Evolutionary conservation across 805 yeast genomes (phyloP).

Genomic region (baker's yeast (Saccharomyces cerevisiae)): DNA sequence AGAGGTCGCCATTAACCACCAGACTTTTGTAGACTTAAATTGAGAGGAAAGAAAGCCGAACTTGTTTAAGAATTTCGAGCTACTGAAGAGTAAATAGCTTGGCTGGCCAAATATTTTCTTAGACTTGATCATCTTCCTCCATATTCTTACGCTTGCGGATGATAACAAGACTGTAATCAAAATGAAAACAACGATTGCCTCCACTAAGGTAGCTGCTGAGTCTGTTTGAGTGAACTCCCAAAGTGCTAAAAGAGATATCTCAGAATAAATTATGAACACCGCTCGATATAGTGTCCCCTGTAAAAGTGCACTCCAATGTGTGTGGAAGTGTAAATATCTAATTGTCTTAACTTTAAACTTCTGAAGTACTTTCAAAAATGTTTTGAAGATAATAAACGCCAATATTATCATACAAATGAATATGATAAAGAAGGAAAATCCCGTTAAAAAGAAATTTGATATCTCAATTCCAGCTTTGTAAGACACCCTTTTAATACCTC

Average conservation of each 20-base stretch:
- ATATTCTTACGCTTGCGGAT: slow-evolving; percentile 67
- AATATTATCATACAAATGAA: slow-evolving; percentile 56
- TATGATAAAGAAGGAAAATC: slow-evolving; percentile 74
- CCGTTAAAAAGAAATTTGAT: slow-evolving; percentile 78
- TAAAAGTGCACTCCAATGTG: slow-evolving; percentile 72
- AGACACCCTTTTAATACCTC: slow-evolving; percentile 91
- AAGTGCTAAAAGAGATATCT: slow-evolving; percentile 65
- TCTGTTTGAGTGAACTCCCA: slow-evolving; percentile 87
- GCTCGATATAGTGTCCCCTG: slow-evolving; percentile 86
- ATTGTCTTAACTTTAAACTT: slow-evolving; percentile 46
- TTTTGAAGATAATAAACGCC: slow-evolving; percentile 57
- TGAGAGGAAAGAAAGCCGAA: slow-evolving; percentile 92
- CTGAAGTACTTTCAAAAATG: slow-evolving; percentile 56
- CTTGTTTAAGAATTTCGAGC: slow-evolving; percentile 66
- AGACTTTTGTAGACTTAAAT: slow-evolving; percentile 78
- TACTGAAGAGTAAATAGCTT: slow-evolving; percentile 84
- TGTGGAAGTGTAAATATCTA: slow-evolving; percentile 67
- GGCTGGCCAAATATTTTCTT: slow-evolving; percentile 72
- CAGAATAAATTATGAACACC: slow-evolving; percentile 79
- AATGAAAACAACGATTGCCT: slow-evolving; percentile 64
- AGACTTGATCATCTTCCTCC: slow-evolving; percentile 66
- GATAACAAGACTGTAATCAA: slow-evolving; percentile 50
- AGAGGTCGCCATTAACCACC: slow-evolving; percentile 64
- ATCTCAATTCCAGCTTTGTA: slow-evolving; percentile 78
- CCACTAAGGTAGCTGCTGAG: slow-evolving; percentile 72